Conservation (phyloP, 805 yeast genomes). For the Wickerhamomyces pijperi region DNA sequence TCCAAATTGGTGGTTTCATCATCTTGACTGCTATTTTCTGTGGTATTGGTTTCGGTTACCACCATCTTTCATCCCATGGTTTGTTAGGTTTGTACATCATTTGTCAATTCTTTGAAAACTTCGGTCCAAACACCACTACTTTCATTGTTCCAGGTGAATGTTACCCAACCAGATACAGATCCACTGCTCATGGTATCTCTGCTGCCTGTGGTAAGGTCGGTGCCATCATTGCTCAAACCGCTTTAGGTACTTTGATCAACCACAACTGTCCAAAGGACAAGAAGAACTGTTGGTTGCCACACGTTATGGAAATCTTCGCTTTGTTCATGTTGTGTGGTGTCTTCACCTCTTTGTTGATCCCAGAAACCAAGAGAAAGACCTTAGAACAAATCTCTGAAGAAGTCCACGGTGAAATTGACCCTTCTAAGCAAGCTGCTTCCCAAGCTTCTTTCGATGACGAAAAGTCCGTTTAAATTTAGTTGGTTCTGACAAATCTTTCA, state of each 20-base stretch:
- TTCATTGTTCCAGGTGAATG: slow-evolving; percentile 86
- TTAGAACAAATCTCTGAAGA: slow-evolving; percentile 75
- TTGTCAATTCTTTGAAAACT: slow-evolving; percentile 81
- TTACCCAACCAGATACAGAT: slow-evolving; percentile 92
- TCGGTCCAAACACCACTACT: slow-evolving; percentile 90
- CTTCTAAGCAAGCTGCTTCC: slow-evolving; percentile 38
- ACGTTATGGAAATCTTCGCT: slow-evolving; percentile 90
- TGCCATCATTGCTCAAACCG: slow-evolving; percentile 85
- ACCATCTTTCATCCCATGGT: slow-evolving; percentile 56
- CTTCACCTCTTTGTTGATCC: slow-evolving; percentile 53
- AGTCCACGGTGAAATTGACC: slow-evolving; percentile 70
- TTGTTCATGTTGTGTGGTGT: slow-evolving; percentile 81
- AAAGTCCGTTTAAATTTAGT: neutral
- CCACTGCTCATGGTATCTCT: slow-evolving; percentile 90
- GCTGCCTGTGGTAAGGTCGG: slow-evolving; percentile 91
- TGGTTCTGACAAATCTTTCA: too few relatives aligned
- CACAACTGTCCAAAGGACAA: slow-evolving; percentile 55
- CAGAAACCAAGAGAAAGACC: slow-evolving; percentile 88
- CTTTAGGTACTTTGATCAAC: slow-evolving; percentile 72
- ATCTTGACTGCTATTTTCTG: slow-evolving; percentile 65
- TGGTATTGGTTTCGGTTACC: slow-evolving; percentile 75
- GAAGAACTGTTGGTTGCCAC: slow-evolving; percentile 72
- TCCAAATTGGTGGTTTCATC: slow-evolving; percentile 69
- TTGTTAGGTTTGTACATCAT: slow-evolving; percentile 68
- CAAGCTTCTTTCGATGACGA: slow-evolving; percentile 68